Percentiles rank a stretch among this genome's conserved stretches.
Conservation (phyloP, 345 rosid genomes). For the Lumnitzera littorea region DNA sequence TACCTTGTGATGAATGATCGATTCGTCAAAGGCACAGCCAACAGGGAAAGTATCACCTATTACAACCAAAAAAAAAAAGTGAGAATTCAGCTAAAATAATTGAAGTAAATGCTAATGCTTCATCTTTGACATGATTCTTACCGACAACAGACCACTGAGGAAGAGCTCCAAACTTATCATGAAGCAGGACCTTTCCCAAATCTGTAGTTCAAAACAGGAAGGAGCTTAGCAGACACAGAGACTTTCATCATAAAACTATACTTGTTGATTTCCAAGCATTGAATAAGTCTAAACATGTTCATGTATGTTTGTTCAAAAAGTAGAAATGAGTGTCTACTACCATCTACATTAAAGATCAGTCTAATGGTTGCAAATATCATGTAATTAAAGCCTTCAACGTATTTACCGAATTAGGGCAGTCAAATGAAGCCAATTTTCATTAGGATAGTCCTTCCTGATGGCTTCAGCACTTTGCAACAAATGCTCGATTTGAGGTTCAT, state of each 20-base stretch:
- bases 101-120: too few species aligned
- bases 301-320: too few species aligned
- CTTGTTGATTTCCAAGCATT: too few species aligned
- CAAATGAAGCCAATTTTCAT: conserved; percentile 64
- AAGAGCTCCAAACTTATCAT: conserved; percentile 29
- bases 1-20: conserved; percentile 37
- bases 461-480: conserved; percentile 68
- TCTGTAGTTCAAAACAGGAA: conserved; percentile 8
- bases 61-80: background rate
- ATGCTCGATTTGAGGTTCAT: conserved; percentile 69
- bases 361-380: too few species aligned
- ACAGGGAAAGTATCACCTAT: conserved; percentile 45
- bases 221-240: too few species aligned
- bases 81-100: too few species aligned
- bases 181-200: conserved; percentile 41
- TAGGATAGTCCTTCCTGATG: conserved; percentile 50
- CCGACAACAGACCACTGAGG: conserved; percentile 51
- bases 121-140: background rate
- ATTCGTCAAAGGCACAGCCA: conserved; percentile 44
- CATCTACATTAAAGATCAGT: too few species aligned
- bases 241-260: too few species aligned
- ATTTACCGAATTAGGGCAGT: conserved; percentile 58
- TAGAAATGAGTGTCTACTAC: too few species aligned
- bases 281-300: too few species aligned
- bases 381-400: background rate